Conservation (phyloP, 2,329 filamentous ascomycete genomes). For the Elsinoe perseae region DNA sequence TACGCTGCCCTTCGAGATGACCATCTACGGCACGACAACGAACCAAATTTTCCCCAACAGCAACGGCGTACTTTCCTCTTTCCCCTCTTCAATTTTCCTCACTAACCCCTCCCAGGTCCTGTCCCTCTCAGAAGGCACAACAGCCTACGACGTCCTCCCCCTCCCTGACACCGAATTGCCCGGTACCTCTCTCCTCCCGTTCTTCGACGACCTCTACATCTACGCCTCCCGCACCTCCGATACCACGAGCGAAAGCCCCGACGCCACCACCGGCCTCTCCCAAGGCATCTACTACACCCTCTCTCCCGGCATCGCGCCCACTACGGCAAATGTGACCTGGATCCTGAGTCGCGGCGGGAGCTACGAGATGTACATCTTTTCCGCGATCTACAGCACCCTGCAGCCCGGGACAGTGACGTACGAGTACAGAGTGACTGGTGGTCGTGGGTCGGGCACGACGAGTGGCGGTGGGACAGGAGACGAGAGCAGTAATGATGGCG, state of each 20-base stretch:
- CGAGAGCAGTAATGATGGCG: conserved; percentile 10
- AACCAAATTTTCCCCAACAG: conserved; percentile 24
- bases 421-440: conserved; percentile 25
- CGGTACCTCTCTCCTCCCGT: conserved; percentile 25
- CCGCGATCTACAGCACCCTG: conserved; percentile 24
- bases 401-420: conserved; percentile 26
- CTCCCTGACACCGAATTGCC: conserved; percentile 24
- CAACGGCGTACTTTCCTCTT: conserved; percentile 23
- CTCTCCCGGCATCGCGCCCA: conserved; percentile 15
- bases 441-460: conserved; percentile 13
- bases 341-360: conserved; percentile 23
- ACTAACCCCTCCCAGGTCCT: conserved; percentile 19
- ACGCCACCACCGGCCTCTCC: conserved; percentile 13
- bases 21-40: conserved; percentile 22
- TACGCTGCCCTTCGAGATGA: conserved; percentile 26
- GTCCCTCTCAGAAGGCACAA: conserved; percentile 24
- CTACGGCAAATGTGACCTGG: conserved; percentile 23
- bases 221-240: conserved; percentile 17
- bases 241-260: background rate
- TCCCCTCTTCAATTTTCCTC: background rate
- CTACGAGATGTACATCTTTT: conserved; percentile 27
- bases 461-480: conserved; percentile 1
- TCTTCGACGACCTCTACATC: conserved; percentile 30
- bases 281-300: conserved; percentile 30
- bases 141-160: conserved; percentile 22